Percentiles rank a stretch among this genome's conserved stretches.
These are phyloP conservation scores for Straminergon stramineum DNA, from an alignment of 225 moss, liverwort and hornwort species.

Conservation along the genomic window DNA sequence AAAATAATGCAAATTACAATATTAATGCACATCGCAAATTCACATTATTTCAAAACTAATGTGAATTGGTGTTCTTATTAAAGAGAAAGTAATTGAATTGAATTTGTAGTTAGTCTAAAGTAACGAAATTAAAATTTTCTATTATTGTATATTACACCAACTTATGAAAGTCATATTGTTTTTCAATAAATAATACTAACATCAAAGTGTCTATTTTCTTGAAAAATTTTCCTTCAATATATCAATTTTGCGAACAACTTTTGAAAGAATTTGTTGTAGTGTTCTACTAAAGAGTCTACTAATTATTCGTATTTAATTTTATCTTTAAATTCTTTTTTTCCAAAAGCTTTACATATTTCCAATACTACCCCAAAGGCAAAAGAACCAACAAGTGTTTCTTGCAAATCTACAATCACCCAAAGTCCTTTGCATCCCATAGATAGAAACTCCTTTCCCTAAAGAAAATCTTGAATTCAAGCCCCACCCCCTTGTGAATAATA, in stretches of 20 bases:
- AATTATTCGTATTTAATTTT: not conserved
- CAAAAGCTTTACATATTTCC: not conserved
- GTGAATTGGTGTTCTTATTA: accelerated
- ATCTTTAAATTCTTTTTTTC: not conserved
- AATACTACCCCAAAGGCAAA: not conserved
- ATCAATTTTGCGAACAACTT: not conserved
- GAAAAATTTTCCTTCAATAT: too few species aligned
- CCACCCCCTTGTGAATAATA: not conserved
- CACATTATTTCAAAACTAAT: not conserved
- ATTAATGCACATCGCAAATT: accelerated
- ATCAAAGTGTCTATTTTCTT: not conserved
- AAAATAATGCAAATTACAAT: not conserved
- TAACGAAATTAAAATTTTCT: not conserved
- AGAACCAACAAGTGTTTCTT: not conserved
- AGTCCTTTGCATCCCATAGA: accelerated
- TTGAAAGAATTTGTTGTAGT: not conserved
- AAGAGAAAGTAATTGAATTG: not conserved
- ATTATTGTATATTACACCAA: not conserved
- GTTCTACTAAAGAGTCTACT: accelerated
- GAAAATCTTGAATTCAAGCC: not conserved
- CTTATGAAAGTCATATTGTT: not conserved
- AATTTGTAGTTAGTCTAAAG: accelerated
- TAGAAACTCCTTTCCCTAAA: accelerated
- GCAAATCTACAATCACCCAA: not conserved
- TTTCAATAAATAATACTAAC: not conserved